A percentile compares a stretch with the other conserved stretches of the same genome.
Conservation (phyloP, 225 moss, liverwort and hornwort species). For the Climacium dendroides region DNA sequence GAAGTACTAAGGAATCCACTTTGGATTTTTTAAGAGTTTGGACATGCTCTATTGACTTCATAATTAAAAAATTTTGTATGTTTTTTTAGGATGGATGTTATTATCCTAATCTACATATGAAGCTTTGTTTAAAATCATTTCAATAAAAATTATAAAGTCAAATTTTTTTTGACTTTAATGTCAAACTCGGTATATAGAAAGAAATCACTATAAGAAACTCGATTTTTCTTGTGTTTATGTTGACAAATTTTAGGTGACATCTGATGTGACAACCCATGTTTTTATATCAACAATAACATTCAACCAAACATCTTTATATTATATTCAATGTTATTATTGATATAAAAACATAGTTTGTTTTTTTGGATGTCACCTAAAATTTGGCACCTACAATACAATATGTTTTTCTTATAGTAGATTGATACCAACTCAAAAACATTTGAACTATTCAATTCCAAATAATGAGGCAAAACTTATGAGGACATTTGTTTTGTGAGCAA, state of each 20-base stretch:
- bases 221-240: no score
- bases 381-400: no score
- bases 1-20: accelerated
- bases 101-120: background rate
- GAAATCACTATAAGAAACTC: no score
- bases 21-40: background rate
- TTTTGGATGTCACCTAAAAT: no score
- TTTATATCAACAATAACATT: no score
- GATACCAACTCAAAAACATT: background rate
- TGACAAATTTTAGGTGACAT: no score
- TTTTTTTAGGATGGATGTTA: background rate
- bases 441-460: background rate
- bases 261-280: no score
- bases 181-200: no score
- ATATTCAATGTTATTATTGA: no score
- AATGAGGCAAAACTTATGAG: background rate
- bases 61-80: background rate
- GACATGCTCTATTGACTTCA: background rate
- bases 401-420: no score
- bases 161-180: background rate
- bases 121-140: background rate
- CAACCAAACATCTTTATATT: no score
- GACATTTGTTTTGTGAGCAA: background rate
- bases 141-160: background rate
- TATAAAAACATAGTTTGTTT: no score